Percentiles rank a stretch among this genome's conserved stretches.
These are phyloP conservation scores for Spizellomyces sp. DNA, from an alignment of 192 early-diverging fungal genomes.

Conservation along the genomic window DNA sequence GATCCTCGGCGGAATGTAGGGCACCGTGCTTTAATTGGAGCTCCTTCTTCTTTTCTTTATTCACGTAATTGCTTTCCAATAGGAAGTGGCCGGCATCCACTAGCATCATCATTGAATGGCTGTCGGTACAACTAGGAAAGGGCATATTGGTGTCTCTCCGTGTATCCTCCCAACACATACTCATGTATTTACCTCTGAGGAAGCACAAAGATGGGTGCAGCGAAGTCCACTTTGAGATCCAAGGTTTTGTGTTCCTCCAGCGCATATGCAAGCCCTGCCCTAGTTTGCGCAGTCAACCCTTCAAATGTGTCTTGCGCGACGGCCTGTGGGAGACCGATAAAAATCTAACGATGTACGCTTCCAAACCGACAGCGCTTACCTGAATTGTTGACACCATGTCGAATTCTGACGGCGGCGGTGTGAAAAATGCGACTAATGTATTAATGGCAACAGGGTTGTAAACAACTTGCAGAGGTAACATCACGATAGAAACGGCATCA, in stretches of 20 bases:
- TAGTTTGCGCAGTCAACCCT: slow-evolving; percentile 85
- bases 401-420: slow-evolving; percentile 71
- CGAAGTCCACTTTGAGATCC: slow-evolving; percentile 91
- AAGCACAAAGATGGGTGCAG: slow-evolving; percentile 93
- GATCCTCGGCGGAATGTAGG: slow-evolving; percentile 62
- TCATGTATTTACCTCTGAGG: slow-evolving; percentile 52
- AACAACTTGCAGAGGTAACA: slow-evolving; percentile 88
- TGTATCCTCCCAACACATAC: background rate
- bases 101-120: slow-evolving; percentile 62
- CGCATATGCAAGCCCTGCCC: slow-evolving; percentile 82
- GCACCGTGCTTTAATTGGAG: slow-evolving; percentile 69
- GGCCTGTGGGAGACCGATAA: slow-evolving; percentile 22
- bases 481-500: slow-evolving; percentile 77
- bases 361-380: slow-evolving; percentile 5
- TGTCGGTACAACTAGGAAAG: background rate
- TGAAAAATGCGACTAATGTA: slow-evolving; percentile 80
- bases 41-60: slow-evolving; percentile 64
- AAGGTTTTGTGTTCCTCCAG: slow-evolving; percentile 87
- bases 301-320: slow-evolving; percentile 85
- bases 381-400: slow-evolving; percentile 58
- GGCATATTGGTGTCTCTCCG: background rate
- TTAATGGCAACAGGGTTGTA: slow-evolving; percentile 80
- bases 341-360: slow-evolving; percentile 19
- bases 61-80: slow-evolving; percentile 82
- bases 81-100: slow-evolving; percentile 92